Conservation (phyloP, 495 filamentous ascomycete species). For the Lasiosphaeria ovina region DNA sequence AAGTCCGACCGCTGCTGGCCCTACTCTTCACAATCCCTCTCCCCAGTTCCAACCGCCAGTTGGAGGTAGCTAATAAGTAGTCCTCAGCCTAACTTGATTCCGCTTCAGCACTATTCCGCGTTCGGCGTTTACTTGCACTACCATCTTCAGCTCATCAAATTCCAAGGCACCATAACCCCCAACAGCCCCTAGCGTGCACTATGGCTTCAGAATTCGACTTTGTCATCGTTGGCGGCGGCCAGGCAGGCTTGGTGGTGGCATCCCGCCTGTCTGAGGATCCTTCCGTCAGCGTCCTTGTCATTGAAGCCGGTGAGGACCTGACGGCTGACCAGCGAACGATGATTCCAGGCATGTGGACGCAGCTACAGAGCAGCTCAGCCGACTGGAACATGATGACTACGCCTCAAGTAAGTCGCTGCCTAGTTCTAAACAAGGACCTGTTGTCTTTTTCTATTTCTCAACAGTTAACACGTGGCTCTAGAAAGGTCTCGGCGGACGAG, state of each 20-base stretch:
- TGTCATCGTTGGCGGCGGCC: slow-evolving; percentile 40
- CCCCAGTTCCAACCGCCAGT: too few species aligned
- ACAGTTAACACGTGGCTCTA: background rate
- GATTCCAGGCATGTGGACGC: slow-evolving; percentile 31
- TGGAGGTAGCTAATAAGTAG: too few species aligned
- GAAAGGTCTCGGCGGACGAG: slow-evolving; percentile 44
- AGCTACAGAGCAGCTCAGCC: slow-evolving; percentile 14
- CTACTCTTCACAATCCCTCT: too few species aligned
- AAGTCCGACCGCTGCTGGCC: too few species aligned
- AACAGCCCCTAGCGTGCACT: background rate
- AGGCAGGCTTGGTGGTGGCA: slow-evolving; percentile 49
- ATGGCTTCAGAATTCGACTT: slow-evolving; percentile 17
- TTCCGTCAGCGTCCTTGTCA: slow-evolving; percentile 36
- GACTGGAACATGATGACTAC: slow-evolving; percentile 26
- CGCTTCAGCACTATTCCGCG: too few species aligned
- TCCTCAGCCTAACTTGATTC: too few species aligned
- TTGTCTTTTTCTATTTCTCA: background rate
- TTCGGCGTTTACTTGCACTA: too few species aligned
- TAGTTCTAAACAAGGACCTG: background rate
- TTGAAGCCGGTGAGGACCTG: slow-evolving; percentile 43
- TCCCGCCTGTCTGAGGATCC: slow-evolving; percentile 45
- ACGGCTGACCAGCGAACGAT: slow-evolving; percentile 14
- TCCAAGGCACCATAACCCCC: too few species aligned
- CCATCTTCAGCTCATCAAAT: too few species aligned
- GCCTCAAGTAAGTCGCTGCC: slow-evolving; percentile 15